A percentile compares a stretch with the other conserved stretches of the same genome.
These are phyloP conservation scores for Talaromyces adpressus DNA, from an alignment of 495 filamentous ascomycete genomes.

Conservation along the genomic window DNA sequence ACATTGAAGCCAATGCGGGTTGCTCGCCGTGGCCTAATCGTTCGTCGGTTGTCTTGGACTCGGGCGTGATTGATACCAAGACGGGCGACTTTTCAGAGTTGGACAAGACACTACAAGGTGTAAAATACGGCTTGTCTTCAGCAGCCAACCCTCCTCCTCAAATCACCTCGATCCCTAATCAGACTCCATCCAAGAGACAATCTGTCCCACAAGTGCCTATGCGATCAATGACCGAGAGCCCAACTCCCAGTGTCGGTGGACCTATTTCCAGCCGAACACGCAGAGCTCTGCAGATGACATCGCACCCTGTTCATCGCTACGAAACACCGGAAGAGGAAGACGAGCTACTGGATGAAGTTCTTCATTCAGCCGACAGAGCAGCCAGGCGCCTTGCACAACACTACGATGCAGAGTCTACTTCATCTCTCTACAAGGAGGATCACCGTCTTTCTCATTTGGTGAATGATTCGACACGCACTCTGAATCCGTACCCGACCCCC, in stretches of 20 bases:
- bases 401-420: slow-evolving; percentile 33
- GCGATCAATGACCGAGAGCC: slow-evolving; percentile 54
- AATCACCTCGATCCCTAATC: slow-evolving; percentile 38
- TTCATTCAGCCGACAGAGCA: slow-evolving; percentile 53
- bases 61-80: slow-evolving; percentile 37
- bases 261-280: slow-evolving; percentile 81
- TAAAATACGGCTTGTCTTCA: slow-evolving; percentile 56
- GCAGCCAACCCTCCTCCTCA: slow-evolving; percentile 42
- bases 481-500: slow-evolving; percentile 86
- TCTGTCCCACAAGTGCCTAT: slow-evolving; percentile 67
- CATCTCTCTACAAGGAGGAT: slow-evolving; percentile 25
- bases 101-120: slow-evolving; percentile 71
- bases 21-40: slow-evolving; percentile 85
- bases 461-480: slow-evolving; percentile 44
- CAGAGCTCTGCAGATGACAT: slow-evolving; percentile 68
- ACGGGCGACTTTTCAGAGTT: slow-evolving; percentile 58
- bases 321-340: slow-evolving; percentile 97
- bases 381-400: slow-evolving; percentile 44
- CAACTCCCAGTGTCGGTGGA: slow-evolving; percentile 40
- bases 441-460: slow-evolving; percentile 42
- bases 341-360: slow-evolving; percentile 83
- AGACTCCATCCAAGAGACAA: slow-evolving; percentile 54
- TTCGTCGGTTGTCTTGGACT: slow-evolving; percentile 75
- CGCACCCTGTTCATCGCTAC: slow-evolving; percentile 68
- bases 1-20: slow-evolving; percentile 85